Base-by-base conservation (phyloP, 1,139 yeast species). In the Sugiyamaella sp. region DNA sequence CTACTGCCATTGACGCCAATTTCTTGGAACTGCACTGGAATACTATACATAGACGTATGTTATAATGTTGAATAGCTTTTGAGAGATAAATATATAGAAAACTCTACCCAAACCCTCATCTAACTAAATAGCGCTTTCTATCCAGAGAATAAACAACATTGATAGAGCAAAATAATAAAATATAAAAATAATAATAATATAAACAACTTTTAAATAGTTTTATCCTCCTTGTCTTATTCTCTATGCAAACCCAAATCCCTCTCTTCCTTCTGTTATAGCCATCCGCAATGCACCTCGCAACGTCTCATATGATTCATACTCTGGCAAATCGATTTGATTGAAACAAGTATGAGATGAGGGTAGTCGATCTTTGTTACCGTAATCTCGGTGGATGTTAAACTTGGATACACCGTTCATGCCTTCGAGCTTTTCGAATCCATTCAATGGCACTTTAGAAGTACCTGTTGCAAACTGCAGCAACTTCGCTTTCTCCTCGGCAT, bases 311-410 rank as follows among this genome's bases (percentile, higher is more conserved):
- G 86, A 82, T 54, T 86, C 96, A 71, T 95, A 95, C 33, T 90
- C 95, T 0, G 99, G 99, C 55, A 95, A 74, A 69, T 90, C 97
- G 58, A 95, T 79, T 71, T 93, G 98, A 70, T 93, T 93, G 76
- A 91, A 91, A 71, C 99, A 93, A 0, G 99, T 93, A 68, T 93
- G 99, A 2, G 97, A 88, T 1, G 96, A 85, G 2, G 99, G 99
- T 57, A 93, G 77, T 56, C 99, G 80, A 55, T 89, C 96, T 14
- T 84, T 81, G 10, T 86, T 73, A 1, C 96, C 96, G 71, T 88
- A 90, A 64, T 89, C 97, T 56, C 96, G 80, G 66, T 90, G 97
- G 58, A 95, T 88, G 58, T 89, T 85, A 71, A 95, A 95, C 66
- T 89, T 89, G 51, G 93, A 84, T 2, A 85, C 78, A 2, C 97